phyloP scores from a whole-genome alignment of 352 stramenopile species.

The Phytophthora sp. region DNA sequence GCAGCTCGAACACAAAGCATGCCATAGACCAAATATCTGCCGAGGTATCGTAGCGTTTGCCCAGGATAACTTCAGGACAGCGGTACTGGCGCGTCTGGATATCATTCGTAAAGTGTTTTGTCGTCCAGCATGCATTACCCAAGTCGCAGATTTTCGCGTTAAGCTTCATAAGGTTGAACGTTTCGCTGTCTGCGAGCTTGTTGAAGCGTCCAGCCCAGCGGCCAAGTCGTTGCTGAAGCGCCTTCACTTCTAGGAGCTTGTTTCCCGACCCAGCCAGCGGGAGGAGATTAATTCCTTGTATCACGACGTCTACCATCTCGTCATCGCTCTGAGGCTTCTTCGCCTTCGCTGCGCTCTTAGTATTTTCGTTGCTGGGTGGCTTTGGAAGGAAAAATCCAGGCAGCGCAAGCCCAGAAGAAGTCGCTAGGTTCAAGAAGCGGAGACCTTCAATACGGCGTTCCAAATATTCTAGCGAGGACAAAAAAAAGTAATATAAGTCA shows the following conservation, averaged over 20 bases:
- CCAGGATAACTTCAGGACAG: conserved; percentile 97
- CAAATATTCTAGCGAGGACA: conserved; percentile 43
- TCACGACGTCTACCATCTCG: conserved; percentile 27
- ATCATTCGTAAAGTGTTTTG: conserved; percentile 99
- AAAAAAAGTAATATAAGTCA: conserved; percentile 5
- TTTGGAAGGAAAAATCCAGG: conserved; percentile 70
- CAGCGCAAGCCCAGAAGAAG: conserved; percentile 45
- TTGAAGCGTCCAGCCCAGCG: conserved; percentile 52
- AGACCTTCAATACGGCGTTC: conserved; percentile 51
- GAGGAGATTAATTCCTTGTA: conserved; percentile 57
- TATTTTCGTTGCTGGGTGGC: conserved; percentile 25
- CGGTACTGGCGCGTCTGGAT: conserved; percentile 99
- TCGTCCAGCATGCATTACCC: conserved; percentile 99
- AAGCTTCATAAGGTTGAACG: conserved; percentile 71
- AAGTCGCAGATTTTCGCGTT: conserved; percentile 96
- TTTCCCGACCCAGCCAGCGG: conserved; percentile 20
- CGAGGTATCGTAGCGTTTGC: conserved; percentile 97
- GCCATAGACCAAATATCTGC: conserved; percentile 99
- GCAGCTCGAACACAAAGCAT: conserved; percentile 99
- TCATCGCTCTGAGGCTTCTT: conserved; percentile 11
- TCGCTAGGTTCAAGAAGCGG: conserved; percentile 50
- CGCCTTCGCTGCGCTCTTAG: conserved; percentile 15
- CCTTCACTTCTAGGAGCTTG: conserved; percentile 23
- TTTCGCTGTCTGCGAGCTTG: conserved; percentile 41
- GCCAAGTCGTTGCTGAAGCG: conserved; percentile 41